Evolutionary conservation across 2,329 filamentous ascomycete species (phyloP).

Genomic region (Colletotrichum sublineola): DNA sequence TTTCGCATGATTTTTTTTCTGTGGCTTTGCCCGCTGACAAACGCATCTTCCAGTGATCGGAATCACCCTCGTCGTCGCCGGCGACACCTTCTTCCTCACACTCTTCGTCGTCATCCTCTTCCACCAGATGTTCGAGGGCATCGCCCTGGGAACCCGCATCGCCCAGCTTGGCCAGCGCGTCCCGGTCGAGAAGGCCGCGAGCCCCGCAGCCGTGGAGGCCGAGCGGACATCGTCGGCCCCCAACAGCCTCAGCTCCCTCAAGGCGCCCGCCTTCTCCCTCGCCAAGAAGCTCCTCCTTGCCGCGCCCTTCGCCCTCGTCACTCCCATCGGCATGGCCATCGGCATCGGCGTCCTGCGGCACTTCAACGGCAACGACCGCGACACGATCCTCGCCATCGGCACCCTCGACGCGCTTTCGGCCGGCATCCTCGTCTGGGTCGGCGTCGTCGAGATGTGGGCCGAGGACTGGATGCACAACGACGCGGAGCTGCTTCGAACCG

Average conservation of each 20-base stretch:
- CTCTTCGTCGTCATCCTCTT: constrained; percentile 79
- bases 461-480: constrained; percentile 75
- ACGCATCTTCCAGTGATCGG: constrained; percentile 65
- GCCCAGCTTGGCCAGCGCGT: constrained; percentile 65
- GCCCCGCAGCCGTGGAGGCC: constrained; percentile 29
- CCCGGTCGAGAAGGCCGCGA: constrained; percentile 15
- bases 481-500: constrained; percentile 66
- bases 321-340: constrained; percentile 84
- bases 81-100: constrained; percentile 67
- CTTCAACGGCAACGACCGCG: constrained; percentile 80
- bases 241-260: constrained; percentile 28
- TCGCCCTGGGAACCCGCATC: constrained; percentile 80
- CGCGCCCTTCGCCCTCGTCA: constrained; percentile 75
- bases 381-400: constrained; percentile 78
- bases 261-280: constrained; percentile 50
- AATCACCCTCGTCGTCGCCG: constrained; percentile 72
- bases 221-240: constrained; percentile 46
- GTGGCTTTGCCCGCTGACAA: constrained; percentile 34
- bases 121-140: constrained; percentile 83
- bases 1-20: constrained; percentile 6
- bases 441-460: constrained; percentile 84
- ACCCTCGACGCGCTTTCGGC: constrained; percentile 81
- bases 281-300: constrained; percentile 73
- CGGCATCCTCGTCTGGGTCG: constrained; percentile 84
- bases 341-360: constrained; percentile 77